These are phyloP conservation scores for Arxiozyma slooffiae DNA, from an alignment of 1,139 yeast genomes.

Conservation along the genomic window DNA sequence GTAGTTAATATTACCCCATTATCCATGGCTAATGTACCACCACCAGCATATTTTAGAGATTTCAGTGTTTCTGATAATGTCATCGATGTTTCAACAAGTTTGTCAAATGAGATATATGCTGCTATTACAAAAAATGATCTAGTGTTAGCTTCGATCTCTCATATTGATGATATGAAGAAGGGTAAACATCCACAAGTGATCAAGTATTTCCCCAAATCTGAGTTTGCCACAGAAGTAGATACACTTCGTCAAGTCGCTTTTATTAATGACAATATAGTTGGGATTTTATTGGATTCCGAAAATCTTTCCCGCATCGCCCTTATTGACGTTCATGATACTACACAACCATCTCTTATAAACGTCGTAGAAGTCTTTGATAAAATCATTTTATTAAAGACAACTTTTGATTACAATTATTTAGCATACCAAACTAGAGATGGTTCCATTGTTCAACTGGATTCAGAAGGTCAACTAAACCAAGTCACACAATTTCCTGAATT, in stretches of 20 bases:
- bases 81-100: slow-evolving; percentile 53
- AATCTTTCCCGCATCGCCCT: slow-evolving; percentile 42
- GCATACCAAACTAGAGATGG: slow-evolving; percentile 61
- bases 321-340: slow-evolving; percentile 38
- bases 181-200: slow-evolving; percentile 43
- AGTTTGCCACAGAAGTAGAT: slow-evolving; percentile 37
- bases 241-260: slow-evolving; percentile 57
- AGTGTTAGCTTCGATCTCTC: slow-evolving; percentile 35
- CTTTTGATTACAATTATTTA: slow-evolving; percentile 44
- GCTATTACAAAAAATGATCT: slow-evolving; percentile 41
- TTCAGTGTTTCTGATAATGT: slow-evolving; percentile 46
- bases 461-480: slow-evolving; percentile 28
- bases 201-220: slow-evolving; percentile 32
- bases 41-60: slow-evolving; percentile 76
- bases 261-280: slow-evolving; percentile 41
- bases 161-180: slow-evolving; percentile 29
- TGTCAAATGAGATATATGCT: slow-evolving; percentile 52
- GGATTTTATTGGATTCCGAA: slow-evolving; percentile 47
- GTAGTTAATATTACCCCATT: slow-evolving; percentile 74
- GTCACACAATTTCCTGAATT: slow-evolving; percentile 56
- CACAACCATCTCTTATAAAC: slow-evolving; percentile 36
- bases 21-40: slow-evolving; percentile 82
- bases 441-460: slow-evolving; percentile 38
- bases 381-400: slow-evolving; percentile 47
- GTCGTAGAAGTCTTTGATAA: slow-evolving; percentile 40